Base-by-base conservation (phyloP, 257 asterid species). In the Asclepias syriaca region DNA sequence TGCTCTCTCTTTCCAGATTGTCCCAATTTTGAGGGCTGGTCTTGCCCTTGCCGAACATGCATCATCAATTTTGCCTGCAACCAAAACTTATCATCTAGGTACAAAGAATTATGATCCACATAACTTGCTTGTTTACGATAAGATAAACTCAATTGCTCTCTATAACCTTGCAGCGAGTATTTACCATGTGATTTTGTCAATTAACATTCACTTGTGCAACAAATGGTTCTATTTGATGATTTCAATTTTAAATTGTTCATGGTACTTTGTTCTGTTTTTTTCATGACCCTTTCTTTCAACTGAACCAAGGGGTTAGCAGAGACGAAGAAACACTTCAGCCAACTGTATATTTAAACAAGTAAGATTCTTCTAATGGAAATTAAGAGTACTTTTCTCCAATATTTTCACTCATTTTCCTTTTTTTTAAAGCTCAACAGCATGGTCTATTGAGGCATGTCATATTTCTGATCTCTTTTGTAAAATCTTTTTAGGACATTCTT, bases 1-100 rank as follows among this genome's bases (percentile, higher is more conserved):
- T 53, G 14, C 0, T 76, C 56, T 60, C 81, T 61, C 66, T 77
- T 72, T 84, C 73, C 92, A 95, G 99, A 79, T 95, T 77, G 84
- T 95, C 81, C 99, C 99, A 73, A 90, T 95, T 78, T 79, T 95
- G 94, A 92, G 99, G 81, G 99, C 98, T 74, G 99, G 99, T 72
- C 95, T 95, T 77, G 99, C 96, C 71, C 87, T 95, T 80, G 97
- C 99, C 14, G 99, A 95, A 83, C 87, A 91, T 75, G 98, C 97
- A 71, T 74, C 97, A 64, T 87, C 96, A 73, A 71, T 95, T 83
- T 84, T 95, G 76, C 97, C 99, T 1, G 89, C 96, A 21, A 87
- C 87, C 68, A 92, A 83, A 68, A 95, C 88, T 66, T 90, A 88
- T 78, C 99, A 95, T 86, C 77, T 95, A 74, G 99, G 99, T 95